Conservation (phyloP, 345 rosid species). For the Tarenaya hassleriana region DNA sequence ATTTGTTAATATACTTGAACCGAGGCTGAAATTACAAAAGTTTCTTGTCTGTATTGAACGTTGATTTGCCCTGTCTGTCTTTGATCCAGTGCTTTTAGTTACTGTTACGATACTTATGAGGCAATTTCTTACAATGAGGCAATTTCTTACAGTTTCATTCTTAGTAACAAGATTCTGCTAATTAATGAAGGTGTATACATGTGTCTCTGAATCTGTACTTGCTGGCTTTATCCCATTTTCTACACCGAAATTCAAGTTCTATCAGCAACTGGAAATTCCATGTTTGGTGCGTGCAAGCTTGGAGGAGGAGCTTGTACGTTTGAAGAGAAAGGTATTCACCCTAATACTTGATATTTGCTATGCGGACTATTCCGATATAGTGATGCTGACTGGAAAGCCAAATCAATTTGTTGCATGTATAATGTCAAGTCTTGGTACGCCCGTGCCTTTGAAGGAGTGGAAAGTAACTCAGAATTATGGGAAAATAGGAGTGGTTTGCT, state of each 20-base stretch:
- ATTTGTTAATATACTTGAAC: slow-evolving; percentile 1
- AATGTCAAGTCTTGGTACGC: too few species aligned
- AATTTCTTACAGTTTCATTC: neutral
- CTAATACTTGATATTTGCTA: neutral
- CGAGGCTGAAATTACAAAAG: neutral
- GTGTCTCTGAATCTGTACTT: slow-evolving; percentile 49
- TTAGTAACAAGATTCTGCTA: slow-evolving; percentile 8
- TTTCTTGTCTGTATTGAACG: too few species aligned
- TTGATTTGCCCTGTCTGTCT: too few species aligned
- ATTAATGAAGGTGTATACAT: slow-evolving; percentile 62
- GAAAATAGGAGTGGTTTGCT: too few species aligned
- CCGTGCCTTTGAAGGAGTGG: too few species aligned
- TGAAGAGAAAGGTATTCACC: slow-evolving; percentile 43
- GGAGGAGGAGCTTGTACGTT: slow-evolving; percentile 24
- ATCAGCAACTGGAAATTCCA: slow-evolving; percentile 33
- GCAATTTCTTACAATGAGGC: too few species aligned
- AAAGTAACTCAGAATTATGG: too few species aligned
- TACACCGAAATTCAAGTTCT: slow-evolving; percentile 49
- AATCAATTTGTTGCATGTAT: too few species aligned
- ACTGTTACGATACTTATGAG: too few species aligned
- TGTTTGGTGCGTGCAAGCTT: slow-evolving; percentile 17
- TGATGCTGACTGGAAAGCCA: too few species aligned
- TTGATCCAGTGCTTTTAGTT: too few species aligned
- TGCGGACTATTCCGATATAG: too few species aligned
- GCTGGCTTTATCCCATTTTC: slow-evolving; percentile 57